These are phyloP conservation scores for Diutina mesorugosa DNA, from an alignment of 1,139 yeast species.

Conservation along the genomic window DNA sequence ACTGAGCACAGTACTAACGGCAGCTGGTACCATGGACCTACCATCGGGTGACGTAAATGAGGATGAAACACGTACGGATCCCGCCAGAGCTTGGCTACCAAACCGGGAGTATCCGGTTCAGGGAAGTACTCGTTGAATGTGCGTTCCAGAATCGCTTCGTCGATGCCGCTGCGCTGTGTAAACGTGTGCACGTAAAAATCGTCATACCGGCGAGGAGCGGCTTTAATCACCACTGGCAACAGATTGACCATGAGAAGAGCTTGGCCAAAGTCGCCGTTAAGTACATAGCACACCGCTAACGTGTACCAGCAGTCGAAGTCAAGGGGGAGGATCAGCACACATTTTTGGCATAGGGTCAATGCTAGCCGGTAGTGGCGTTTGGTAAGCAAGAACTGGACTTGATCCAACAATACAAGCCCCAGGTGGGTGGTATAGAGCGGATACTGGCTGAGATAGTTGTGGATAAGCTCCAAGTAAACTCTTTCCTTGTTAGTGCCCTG, in stretches of 20 bases:
- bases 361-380: conserved; percentile 17
- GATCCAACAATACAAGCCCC: conserved; percentile 25
- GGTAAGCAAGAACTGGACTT: conserved; percentile 24
- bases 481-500: conserved; percentile 15
- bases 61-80: conserved; percentile 13
- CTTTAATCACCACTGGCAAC: conserved; percentile 16
- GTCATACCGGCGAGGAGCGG: neutral
- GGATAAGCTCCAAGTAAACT: conserved; percentile 15
- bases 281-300: conserved; percentile 21
- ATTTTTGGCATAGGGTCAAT: conserved; percentile 16
- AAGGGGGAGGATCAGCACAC: conserved; percentile 23
- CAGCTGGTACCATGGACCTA: conserved; percentile 24
- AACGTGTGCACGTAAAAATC: neutral
- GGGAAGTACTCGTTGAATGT: neutral
- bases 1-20: conserved; percentile 23
- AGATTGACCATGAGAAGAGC: conserved; percentile 25
- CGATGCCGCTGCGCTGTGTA: neutral
- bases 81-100: conserved; percentile 15
- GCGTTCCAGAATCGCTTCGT: neutral
- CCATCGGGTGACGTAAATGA: conserved; percentile 19
- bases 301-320: conserved; percentile 32
- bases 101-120: neutral
- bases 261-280: conserved; percentile 15
- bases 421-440: conserved; percentile 16
- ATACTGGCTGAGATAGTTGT: conserved; percentile 9